Evolutionary conservation across 2,329 filamentous ascomycete species (phyloP), one percentile per base, ranked within the genome.

Genomic region (Stagonosporopsis rhizophila): DNA sequence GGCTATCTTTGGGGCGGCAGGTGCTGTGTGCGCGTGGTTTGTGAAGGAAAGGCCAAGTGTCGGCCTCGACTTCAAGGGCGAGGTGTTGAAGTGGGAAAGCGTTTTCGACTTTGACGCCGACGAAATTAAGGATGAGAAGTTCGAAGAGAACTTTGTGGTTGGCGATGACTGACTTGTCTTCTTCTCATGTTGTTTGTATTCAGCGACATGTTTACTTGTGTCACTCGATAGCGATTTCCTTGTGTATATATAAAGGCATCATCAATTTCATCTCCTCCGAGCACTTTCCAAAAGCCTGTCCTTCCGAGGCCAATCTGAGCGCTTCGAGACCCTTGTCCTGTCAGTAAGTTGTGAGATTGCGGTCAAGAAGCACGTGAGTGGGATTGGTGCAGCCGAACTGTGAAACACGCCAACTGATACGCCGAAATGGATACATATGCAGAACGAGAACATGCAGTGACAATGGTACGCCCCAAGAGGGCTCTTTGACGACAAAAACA

Each of bases 21-120:
- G 80, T n/a, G 77, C 78, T 3, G 74, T 67, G 30, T 65, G 80
- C 27, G 79, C 79, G 4, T 78, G 76, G 73, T 80, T 77, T 44
- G 75, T 82, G 9, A 69, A 77, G 41, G 79, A 81, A 52, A 66
- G 75, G 44, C 77, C 79, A 3, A 76, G 76, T 37, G 78, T 82
- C 1, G 78, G 77, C 40, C 72, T 73, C 42, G 80, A 82, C 56
- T 81, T 74, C 62, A 77, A 64, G 44, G 75, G 66, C 54, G 77
- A 75, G 64, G 77, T 75, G 37, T 73, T 75, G 30, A 77, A 70
- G 72, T 81, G 80, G 78, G 79, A 77, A 71, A 78, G 70, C 44
- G 80, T 72, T 56, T 82, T 80, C 52, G 80, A 82, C 56, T 74
- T 72, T 15, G 76, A 77, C 56, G 66, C 64, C 0, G 67, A 70